Conservation (phyloP, 306 rosid genomes). For the Rubus parviflorus region DNA sequence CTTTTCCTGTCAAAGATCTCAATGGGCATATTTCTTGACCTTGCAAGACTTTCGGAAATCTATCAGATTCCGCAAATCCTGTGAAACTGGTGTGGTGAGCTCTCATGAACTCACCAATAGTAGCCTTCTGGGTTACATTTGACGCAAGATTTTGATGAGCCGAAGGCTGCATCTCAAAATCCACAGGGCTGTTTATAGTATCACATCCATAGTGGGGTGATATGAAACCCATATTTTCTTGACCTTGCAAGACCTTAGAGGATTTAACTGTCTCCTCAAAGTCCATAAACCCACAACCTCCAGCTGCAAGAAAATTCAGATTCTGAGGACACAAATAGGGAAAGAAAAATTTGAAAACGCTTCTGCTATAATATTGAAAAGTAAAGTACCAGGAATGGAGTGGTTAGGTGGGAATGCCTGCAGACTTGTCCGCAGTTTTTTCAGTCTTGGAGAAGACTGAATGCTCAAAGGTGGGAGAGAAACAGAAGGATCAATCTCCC, state of each 20-base stretch:
- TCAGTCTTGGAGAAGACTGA: constrained; percentile 89
- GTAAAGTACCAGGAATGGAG: constrained; percentile 55
- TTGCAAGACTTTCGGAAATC: constrained; percentile 95
- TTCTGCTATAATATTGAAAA: constrained; percentile 20
- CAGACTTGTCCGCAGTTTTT: constrained; percentile 84
- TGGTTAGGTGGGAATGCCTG: constrained; percentile 52
- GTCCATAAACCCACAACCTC: constrained; percentile 80
- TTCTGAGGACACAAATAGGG: constrained; percentile 13
- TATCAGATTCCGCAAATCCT: constrained; percentile 67
- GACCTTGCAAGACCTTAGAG: constrained; percentile 99
- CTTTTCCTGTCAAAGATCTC: constrained; percentile 65
- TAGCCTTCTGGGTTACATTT: constrained; percentile 46
- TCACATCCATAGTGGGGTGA: constrained; percentile 75
- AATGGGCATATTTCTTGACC: constrained; percentile 96
- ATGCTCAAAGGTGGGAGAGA: constrained; percentile 83
- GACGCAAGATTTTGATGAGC: constrained; percentile 53
- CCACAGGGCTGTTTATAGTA: constrained; percentile 61
- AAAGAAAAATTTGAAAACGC: background rate
- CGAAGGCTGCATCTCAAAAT: constrained; percentile 63
- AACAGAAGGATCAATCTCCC: constrained; percentile 90
- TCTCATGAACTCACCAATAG: constrained; percentile 62
- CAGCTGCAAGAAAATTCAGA: constrained; percentile 37
- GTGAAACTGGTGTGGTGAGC: constrained; percentile 60
- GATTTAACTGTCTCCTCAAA: constrained; percentile 84
- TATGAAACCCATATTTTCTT: constrained; percentile 89